These are phyloP conservation scores for Camellia japonica DNA, from an alignment of 148 eudicot species.

Conservation along the genomic window DNA sequence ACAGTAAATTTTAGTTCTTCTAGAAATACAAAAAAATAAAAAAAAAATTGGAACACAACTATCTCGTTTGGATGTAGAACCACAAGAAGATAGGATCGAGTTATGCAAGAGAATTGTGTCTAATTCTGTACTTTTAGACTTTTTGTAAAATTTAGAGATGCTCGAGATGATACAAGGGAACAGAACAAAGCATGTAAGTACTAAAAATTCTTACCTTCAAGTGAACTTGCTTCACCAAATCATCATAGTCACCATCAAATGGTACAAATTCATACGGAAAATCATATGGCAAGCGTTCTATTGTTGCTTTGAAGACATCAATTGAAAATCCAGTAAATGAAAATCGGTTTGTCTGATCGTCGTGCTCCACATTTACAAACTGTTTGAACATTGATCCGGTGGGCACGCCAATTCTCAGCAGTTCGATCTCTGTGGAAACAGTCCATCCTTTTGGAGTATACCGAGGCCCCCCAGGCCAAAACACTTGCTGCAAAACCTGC, in stretches of 20 bases:
- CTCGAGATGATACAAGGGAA: no score
- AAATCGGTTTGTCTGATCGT: not conserved
- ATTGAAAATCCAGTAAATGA: conserved; percentile 17
- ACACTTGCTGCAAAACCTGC: conserved; percentile 7
- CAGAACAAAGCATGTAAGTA: no score
- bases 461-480: conserved; percentile 22
- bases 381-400: conserved; percentile 4
- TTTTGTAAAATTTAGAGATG: no score
- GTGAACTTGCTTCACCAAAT: conserved; percentile 19
- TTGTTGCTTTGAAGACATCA: conserved; percentile 19
- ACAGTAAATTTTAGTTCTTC: no score
- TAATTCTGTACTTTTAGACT: no score
- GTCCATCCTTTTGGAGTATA: conserved; percentile 21
- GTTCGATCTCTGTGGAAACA: conserved; percentile 7
- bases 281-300: conserved; percentile 4
- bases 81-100: no score
- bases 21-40: no score
- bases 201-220: conserved; percentile 4
- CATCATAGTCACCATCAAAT: conserved; percentile 14
- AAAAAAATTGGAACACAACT: no score
- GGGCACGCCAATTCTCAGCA: conserved; percentile 27
- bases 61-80: no score
- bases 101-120: no score
- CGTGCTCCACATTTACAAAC: conserved; percentile 14
- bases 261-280: conserved; percentile 17